A percentile compares a stretch with the other conserved stretches of the same genome.
These are phyloP conservation scores for Drosera capensis DNA, from an alignment of 148 eudicot genomes.

Conservation along the genomic window DNA sequence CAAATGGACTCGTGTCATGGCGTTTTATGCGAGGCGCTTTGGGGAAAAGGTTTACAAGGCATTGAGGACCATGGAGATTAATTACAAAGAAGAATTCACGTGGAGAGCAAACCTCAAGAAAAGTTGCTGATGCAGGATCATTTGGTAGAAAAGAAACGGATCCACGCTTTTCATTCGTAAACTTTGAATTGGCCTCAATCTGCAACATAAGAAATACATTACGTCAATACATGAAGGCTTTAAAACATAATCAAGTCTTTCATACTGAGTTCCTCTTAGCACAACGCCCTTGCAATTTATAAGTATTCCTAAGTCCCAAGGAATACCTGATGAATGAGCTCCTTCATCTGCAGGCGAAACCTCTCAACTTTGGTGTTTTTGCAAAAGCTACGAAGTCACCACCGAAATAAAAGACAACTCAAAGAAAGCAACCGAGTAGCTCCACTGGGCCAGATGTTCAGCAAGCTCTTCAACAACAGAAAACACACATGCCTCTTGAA, in stretches of 20 bases:
- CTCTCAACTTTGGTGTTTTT: slow-evolving; percentile 80
- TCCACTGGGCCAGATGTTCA: slow-evolving; percentile 89
- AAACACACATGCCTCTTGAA: slow-evolving; percentile 79
- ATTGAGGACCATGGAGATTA: not conserved
- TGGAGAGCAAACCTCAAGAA: slow-evolving; percentile 55
- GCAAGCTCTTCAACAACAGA: slow-evolving; percentile 75
- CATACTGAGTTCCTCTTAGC: too few relatives aligned
- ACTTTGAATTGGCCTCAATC: slow-evolving; percentile 77
- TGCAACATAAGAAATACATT: slow-evolving; percentile 8
- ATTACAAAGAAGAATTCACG: not conserved
- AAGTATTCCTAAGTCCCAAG: not conserved
- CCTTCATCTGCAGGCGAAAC: slow-evolving; percentile 66
- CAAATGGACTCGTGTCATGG: too few relatives aligned
- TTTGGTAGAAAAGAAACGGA: slow-evolving; percentile 55
- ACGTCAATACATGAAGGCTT: not conserved
- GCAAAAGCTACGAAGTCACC: slow-evolving; percentile 64
- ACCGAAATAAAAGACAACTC: slow-evolving; percentile 75
- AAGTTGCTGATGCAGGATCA: slow-evolving; percentile 61
- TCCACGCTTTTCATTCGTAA: slow-evolving; percentile 50
- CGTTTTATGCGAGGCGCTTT: too few relatives aligned
- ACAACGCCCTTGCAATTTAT: not conserved
- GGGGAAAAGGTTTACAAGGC: too few relatives aligned
- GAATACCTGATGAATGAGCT: slow-evolving; percentile 67
- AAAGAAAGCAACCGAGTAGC: slow-evolving; percentile 79
- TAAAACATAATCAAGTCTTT: too few relatives aligned